Evolutionary conservation across 2,329 filamentous ascomycete genomes (phyloP).

Genomic region (Diaporthe sp.): DNA sequence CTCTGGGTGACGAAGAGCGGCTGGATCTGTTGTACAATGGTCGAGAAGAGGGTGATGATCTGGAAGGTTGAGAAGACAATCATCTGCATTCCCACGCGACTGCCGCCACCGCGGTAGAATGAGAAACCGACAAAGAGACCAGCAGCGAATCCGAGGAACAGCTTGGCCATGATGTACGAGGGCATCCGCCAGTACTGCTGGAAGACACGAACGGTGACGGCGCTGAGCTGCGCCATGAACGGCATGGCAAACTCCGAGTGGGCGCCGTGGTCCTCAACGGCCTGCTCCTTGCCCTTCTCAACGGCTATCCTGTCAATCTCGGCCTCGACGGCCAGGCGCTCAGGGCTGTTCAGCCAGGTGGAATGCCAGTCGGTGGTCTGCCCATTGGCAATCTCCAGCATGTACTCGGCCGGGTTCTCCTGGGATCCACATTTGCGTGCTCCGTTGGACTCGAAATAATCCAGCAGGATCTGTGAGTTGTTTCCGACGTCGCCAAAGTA

Average conservation of each 20-base stretch:
- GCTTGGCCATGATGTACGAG: constrained; percentile 82
- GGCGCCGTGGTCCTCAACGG: constrained; percentile 44
- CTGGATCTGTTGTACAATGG: constrained; percentile 80
- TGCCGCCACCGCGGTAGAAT: constrained; percentile 70
- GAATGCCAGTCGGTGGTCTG: constrained; percentile 73
- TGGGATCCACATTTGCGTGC: constrained; percentile 70
- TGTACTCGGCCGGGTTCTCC: constrained; percentile 83
- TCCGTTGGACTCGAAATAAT: constrained; percentile 77
- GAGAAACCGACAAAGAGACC: constrained; percentile 83
- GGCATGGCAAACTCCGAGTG: constrained; percentile 84
- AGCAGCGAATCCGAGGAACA: constrained; percentile 70
- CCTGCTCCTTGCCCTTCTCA: constrained; percentile 54
- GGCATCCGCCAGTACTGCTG: constrained; percentile 89
- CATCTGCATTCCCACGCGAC: constrained; percentile 79
- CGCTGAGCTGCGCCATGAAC: constrained; percentile 73
- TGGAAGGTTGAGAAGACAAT: constrained; percentile 83
- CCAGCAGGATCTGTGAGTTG: constrained; percentile 68
- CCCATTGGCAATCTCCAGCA: constrained; percentile 69
- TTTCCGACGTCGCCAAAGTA: constrained; percentile 78
- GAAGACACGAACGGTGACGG: constrained; percentile 79
- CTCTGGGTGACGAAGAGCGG: constrained; percentile 83
- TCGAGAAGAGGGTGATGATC: constrained; percentile 80
- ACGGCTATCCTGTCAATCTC: constrained; percentile 76
- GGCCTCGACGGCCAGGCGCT: constrained; percentile 64
- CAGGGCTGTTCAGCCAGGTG: constrained; percentile 72